Evolutionary conservation across 148 eudicot genomes (phyloP).

Genomic region (Fagopyrum homotropicum): DNA sequence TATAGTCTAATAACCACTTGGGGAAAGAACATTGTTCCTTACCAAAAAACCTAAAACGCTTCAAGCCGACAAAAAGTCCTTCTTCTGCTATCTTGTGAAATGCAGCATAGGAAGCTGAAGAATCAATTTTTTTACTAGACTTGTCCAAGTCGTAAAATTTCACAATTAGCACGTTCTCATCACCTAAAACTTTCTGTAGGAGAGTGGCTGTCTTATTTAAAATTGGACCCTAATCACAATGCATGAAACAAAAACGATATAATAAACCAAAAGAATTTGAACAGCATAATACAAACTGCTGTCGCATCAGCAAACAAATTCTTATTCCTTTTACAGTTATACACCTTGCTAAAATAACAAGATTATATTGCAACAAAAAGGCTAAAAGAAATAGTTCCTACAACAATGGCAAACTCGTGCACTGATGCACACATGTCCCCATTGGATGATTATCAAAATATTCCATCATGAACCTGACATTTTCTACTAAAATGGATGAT

Average conservation of each 20-base stretch:
- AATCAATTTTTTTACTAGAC: slow-evolving; percentile 5
- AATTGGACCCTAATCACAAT: slow-evolving; percentile 43
- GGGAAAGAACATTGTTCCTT: slow-evolving; percentile 10
- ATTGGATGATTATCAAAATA: neutral
- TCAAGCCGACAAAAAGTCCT: slow-evolving; percentile 57
- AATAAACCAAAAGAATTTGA: neutral
- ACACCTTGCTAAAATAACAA: neutral
- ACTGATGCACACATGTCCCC: neutral
- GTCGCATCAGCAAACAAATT: neutral
- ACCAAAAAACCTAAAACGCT: slow-evolving; percentile 61
- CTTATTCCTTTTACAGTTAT: neutral
- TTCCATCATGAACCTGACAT: neutral
- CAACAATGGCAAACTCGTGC: neutral
- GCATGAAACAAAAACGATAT: neutral
- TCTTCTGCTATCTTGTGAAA: slow-evolving; percentile 30
- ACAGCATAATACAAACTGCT: neutral
- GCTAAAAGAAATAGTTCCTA: neutral
- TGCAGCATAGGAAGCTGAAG: slow-evolving; percentile 15
- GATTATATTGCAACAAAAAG: neutral
- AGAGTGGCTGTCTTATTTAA: slow-evolving; percentile 47
- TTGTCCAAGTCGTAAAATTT: slow-evolving; percentile 29
- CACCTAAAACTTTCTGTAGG: slow-evolving; percentile 59
- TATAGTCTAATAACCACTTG: neutral
- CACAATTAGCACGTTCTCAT: slow-evolving; percentile 61
- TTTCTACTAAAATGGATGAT: neutral